Base-by-base conservation (phyloP, 2,329 filamentous ascomycete genomes). In the Chaetothyriales sp. region DNA sequence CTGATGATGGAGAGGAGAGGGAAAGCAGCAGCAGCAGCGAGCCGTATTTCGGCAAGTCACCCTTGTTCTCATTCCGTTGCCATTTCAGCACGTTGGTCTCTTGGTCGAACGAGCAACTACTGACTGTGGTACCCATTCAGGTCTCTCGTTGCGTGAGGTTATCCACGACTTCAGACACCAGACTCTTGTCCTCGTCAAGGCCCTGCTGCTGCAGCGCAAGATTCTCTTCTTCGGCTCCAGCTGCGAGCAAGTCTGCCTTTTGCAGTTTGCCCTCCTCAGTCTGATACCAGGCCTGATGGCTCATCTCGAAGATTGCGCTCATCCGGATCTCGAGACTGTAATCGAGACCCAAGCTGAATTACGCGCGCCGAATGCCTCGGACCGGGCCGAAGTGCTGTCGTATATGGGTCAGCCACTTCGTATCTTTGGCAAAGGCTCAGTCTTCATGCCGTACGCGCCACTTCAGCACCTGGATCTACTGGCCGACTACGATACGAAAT, bases 151-250 rank as follows among this genome's bases (percentile, higher is more conserved):
- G 57, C 78, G 92, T 51, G 90, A 96, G 69, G 77, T 98, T 64
- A 84, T 98, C 51, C 83, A 90, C 65, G 86, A 95, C 66, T 98
- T 94, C 68, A 88, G 86, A 66, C 87, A 87, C 75, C 89, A 98
- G 74, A 94, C 89, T 0, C 70, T 98, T 54, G 86, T 96, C 47
- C 73, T 98, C 50, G 81, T 98, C 63, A 98, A 98, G 71, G 94
- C 86, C 65, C 83, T 89, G 65, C 72, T 98, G 55, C 73, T 98
- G 55, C 90, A 98, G 66, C 90, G 88, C 49, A 98, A 96, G 89
- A 96, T 96, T 84, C 81, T 98, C 49, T 96, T 98, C 71, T 98
- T 96, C 62, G 89, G 92, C 55, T 88, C 90, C n/a, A 81, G 88
- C 60, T 96, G 92, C 67, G 92, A 98, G 68, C 79, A 85, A 57